These are phyloP conservation scores for Kingdonia uniflora DNA, from an alignment of 164 flowering plant species.

Conservation along the genomic window DNA sequence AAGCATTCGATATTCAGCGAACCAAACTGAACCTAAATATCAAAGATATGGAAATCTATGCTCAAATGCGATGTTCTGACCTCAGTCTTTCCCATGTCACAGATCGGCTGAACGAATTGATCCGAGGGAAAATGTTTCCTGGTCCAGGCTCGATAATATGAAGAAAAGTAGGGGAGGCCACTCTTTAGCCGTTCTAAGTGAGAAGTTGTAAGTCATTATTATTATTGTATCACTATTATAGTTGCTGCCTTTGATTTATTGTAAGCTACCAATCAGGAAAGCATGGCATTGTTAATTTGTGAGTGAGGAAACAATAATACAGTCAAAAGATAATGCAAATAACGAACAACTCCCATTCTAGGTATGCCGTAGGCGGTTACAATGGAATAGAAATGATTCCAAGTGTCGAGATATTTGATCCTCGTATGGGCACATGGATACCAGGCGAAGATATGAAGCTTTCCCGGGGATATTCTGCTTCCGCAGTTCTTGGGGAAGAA, in stretches of 20 bases:
- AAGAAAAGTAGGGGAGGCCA: slow-evolving; percentile 55
- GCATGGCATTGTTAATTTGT: too few relatives aligned
- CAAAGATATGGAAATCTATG: too few relatives aligned
- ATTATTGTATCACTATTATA: not conserved
- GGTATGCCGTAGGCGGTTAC: slow-evolving; percentile 80
- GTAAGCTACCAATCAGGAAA: not conserved
- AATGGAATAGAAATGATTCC: slow-evolving; percentile 58
- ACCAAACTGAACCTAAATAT: too few relatives aligned
- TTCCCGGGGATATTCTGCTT: slow-evolving; percentile 52
- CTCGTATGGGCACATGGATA: slow-evolving; percentile 62
- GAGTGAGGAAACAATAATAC: too few relatives aligned
- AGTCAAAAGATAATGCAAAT: too few relatives aligned
- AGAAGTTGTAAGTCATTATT: slow-evolving; percentile 66
- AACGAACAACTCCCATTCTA: slow-evolving; percentile 12
- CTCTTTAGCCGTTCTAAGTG: slow-evolving; percentile 58
- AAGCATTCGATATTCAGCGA: too few relatives aligned
- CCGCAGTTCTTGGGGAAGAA: slow-evolving; percentile 38
- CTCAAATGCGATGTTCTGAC: not conserved
- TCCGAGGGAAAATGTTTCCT: slow-evolving; percentile 59
- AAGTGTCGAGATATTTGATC: slow-evolving; percentile 72
- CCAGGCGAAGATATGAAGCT: slow-evolving; percentile 51
- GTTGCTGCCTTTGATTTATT: not conserved
- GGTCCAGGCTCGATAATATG: slow-evolving; percentile 63
- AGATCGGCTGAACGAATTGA: slow-evolving; percentile 91
- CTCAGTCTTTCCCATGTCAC: slow-evolving; percentile 3